A percentile compares a stretch with the other conserved stretches of the same genome.
Conservation (phyloP, 768 basidiomycete species). For the Boletellus ananas region DNA sequence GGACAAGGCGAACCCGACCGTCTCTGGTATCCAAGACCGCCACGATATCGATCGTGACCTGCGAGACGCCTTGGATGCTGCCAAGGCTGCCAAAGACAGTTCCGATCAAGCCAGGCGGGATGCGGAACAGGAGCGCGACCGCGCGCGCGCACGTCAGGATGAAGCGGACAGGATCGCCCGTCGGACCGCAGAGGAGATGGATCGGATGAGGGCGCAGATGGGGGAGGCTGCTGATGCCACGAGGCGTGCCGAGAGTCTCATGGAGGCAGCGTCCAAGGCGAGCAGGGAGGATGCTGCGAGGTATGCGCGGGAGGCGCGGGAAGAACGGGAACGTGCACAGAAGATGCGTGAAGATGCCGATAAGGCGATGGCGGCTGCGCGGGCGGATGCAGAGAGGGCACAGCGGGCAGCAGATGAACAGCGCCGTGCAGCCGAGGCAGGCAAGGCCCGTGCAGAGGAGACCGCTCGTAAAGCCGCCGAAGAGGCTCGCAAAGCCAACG, state of each 20-base stretch:
- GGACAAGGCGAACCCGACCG: no score
- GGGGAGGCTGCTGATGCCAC: not conserved
- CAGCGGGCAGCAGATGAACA: slow-evolving; percentile 11
- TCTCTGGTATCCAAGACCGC: no score
- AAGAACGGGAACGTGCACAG: slow-evolving; percentile 4
- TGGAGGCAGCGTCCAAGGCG: slow-evolving; percentile 2
- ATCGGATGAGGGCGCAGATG: slow-evolving; percentile 8
- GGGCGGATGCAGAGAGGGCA: slow-evolving; percentile 7
- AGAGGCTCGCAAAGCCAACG: slow-evolving; percentile 5
- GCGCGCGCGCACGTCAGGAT: slow-evolving; percentile 2
- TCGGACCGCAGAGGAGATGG: slow-evolving; percentile 8
- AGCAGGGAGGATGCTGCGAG: slow-evolving; percentile 5
- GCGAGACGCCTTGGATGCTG: not conserved
- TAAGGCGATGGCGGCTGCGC: slow-evolving; percentile 2
- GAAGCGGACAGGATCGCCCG: slow-evolving; percentile 1
- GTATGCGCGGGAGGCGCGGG: slow-evolving; percentile 1
- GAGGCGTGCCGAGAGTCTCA: not conserved
- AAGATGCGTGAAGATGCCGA: slow-evolving; percentile 5
- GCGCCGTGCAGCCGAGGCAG: slow-evolving; percentile 5
- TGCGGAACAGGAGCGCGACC: slow-evolving; percentile 7
- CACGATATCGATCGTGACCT: no score
- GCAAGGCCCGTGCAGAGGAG: slow-evolving; percentile 7
- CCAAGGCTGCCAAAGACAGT: not conserved
- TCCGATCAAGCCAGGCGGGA: not conserved
- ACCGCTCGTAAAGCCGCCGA: slow-evolving; percentile 10